A percentile compares a stretch with the other conserved stretches of the same genome.
Evolutionary conservation across 2,329 filamentous ascomycete species (phyloP).

Genomic region (Pyricularia sp.): DNA sequence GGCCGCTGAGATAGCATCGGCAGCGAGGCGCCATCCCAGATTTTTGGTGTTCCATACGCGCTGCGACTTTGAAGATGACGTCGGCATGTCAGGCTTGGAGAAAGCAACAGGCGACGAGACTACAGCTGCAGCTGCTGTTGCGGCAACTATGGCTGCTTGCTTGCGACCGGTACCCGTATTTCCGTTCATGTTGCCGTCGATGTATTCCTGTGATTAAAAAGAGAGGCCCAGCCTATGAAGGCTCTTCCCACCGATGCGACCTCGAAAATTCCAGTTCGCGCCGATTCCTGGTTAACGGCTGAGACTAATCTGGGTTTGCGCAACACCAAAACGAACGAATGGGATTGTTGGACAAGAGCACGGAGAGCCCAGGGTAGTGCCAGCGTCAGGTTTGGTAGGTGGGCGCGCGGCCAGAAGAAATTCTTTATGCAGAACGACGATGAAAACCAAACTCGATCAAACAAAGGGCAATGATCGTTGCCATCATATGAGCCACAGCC

Average conservation of each 20-base stretch:
- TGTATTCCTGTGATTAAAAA: background rate
- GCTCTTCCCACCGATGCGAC: background rate
- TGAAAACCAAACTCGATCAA: background rate
- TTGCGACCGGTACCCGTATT: background rate
- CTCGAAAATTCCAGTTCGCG: background rate
- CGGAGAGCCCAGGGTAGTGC: background rate
- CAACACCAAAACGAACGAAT: background rate
- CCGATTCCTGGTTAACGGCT: background rate
- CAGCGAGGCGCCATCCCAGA: conserved; percentile 25
- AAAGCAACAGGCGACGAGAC: background rate
- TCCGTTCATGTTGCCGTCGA: background rate
- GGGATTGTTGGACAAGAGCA: background rate
- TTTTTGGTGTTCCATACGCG: conserved; percentile 12
- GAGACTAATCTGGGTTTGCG: background rate
- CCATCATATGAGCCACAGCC: conserved; percentile 1
- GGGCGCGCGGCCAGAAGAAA: background rate
- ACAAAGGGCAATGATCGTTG: background rate
- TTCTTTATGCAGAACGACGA: background rate
- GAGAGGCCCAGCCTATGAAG: background rate
- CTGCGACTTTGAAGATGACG: background rate
- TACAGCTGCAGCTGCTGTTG: background rate
- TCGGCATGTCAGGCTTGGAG: conserved; percentile 2
- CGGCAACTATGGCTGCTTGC: background rate
- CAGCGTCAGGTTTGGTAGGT: background rate
- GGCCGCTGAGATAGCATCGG: conserved; percentile 39